Percentiles rank a stretch among this genome's conserved stretches.
phyloP scores from a whole-genome alignment of 371 early-diverging fungal genomes.

The Rhizomucor miehei region DNA sequence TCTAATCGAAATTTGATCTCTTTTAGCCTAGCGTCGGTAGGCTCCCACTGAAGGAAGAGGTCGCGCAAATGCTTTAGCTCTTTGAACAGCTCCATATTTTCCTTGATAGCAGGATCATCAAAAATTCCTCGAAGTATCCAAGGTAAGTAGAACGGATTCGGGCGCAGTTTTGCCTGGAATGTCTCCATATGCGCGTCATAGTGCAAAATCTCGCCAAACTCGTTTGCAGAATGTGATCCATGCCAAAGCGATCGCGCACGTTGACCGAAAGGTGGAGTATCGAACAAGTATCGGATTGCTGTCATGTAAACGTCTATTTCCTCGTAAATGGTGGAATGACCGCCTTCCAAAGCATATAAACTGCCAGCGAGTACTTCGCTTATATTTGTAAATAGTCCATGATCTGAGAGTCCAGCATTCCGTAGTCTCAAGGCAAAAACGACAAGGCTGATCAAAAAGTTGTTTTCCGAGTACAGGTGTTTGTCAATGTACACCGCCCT shows the following conservation, averaged over 20 bases:
- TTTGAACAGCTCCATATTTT: slow-evolving; percentile 38
- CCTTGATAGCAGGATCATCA: slow-evolving; percentile 60
- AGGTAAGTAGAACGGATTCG: slow-evolving; percentile 86
- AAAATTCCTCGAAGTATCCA: slow-evolving; percentile 86
- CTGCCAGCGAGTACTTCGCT: slow-evolving; percentile 85
- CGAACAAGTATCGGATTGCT: slow-evolving; percentile 36
- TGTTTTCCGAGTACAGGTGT: slow-evolving; percentile 63
- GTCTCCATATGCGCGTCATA: slow-evolving; percentile 27
- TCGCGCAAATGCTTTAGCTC: slow-evolving; percentile 62
- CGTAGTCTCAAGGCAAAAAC: slow-evolving; percentile 79
- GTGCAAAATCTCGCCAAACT: background rate
- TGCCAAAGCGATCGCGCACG: background rate
- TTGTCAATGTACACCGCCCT: slow-evolving; percentile 88
- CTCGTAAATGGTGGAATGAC: slow-evolving; percentile 91
- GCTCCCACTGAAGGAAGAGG: slow-evolving; percentile 77
- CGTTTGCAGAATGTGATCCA: background rate
- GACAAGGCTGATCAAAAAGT: slow-evolving; percentile 84
- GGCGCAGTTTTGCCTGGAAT: slow-evolving; percentile 46
- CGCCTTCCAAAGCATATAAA: slow-evolving; percentile 77
- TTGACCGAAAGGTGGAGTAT: slow-evolving; percentile 25
- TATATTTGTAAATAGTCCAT: slow-evolving; percentile 79
- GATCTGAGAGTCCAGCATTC: slow-evolving; percentile 82
- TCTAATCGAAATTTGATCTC: slow-evolving; percentile 86
- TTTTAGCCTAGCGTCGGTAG: slow-evolving; percentile 61
- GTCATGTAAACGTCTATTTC: slow-evolving; percentile 81